Base-by-base conservation (phyloP, 2,329 filamentous ascomycete genomes). In the Aspergillus sergii region DNA sequence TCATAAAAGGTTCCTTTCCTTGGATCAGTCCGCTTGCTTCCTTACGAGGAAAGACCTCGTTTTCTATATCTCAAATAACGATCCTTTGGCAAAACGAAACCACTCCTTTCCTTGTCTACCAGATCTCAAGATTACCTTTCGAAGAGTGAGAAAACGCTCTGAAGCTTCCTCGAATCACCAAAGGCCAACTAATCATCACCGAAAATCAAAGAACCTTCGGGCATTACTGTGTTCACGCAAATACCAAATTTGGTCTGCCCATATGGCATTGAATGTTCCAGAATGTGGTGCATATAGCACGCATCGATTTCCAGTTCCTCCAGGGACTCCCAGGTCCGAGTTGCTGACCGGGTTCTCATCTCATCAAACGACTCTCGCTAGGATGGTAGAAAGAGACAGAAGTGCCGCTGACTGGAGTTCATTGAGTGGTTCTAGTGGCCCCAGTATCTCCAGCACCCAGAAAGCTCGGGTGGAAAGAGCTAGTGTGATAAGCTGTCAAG, bases 161-260 rank as follows among this genome's bases (percentile, higher is more conserved):
- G 34, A 59, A n/a, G n/a, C 4, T 10, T 59, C 26, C 10, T 30
- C 23, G 19, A 21, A 43, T 8, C n/a, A 12, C 14, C 34, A 5
- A 26, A 30, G 36, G 5, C 23, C 16, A 10, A 54, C 7, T 9
- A 4, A 26, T 11, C 21, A 14, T 16, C 4, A 45, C 21, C 7
- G 1, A 21, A 32, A 53, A 12, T 19, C 23, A 43, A 57, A 7
- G 16, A n/a, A 30, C 1, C 34, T 30, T 23, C 51, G 19, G 21
- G 23, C 4, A 39, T 36, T 60, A 39, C 32, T 50, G 50, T 26
- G 63, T 39, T 64, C 68, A 14, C 70, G 70, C 21, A 78, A 67
- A 56, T 76, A 77, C 60, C 72, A 73, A 58, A 64, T 68, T 32
- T 80, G 77, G 78, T 76, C 76, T 28, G 73, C 78, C 30, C 68